phyloP scores from a whole-genome alignment of 495 filamentous ascomycete genomes.

The Lineolata rhizophorae region DNA sequence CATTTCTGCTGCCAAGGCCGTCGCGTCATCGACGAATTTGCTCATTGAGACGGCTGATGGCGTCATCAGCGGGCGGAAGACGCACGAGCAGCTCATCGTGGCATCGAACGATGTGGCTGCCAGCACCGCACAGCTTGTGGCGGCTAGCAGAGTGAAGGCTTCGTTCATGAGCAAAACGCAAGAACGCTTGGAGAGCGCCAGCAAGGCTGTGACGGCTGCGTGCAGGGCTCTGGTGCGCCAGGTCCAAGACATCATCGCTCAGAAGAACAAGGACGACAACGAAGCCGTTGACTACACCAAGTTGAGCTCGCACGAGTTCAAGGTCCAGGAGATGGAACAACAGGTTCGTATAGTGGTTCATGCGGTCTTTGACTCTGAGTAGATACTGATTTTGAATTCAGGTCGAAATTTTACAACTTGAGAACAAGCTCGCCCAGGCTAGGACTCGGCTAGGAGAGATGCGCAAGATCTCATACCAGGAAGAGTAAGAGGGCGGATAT shows the following conservation, averaged over 20 bases:
- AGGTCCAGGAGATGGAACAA: conserved; percentile 97
- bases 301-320: conserved; percentile 85
- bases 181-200: conserved; percentile 72
- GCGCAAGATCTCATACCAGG: conserved; percentile 95
- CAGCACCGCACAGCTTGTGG: conserved; percentile 87
- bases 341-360: conserved; percentile 41
- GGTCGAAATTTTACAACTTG: conserved; percentile 94
- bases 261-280: conserved; percentile 53
- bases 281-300: conserved; percentile 77
- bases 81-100: conserved; percentile 89
- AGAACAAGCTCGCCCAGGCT: conserved; percentile 66
- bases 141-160: conserved; percentile 88
- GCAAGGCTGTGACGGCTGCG: conserved; percentile 77
- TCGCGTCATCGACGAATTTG: conserved; percentile 75
- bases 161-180: conserved; percentile 94
- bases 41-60: conserved; percentile 96
- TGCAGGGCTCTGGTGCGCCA: conserved; percentile 77
- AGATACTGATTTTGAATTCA: conserved; percentile 17
- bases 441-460: conserved; percentile 81
- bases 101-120: conserved; percentile 93
- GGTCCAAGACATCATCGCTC: conserved; percentile 81
- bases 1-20: conserved; percentile 91
- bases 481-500: conserved; percentile 29
- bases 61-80: conserved; percentile 76
- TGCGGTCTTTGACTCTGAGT: background rate